Base-by-base conservation (phyloP, 2,329 filamentous ascomycete species). In the Rhynchosporium secalis region DNA sequence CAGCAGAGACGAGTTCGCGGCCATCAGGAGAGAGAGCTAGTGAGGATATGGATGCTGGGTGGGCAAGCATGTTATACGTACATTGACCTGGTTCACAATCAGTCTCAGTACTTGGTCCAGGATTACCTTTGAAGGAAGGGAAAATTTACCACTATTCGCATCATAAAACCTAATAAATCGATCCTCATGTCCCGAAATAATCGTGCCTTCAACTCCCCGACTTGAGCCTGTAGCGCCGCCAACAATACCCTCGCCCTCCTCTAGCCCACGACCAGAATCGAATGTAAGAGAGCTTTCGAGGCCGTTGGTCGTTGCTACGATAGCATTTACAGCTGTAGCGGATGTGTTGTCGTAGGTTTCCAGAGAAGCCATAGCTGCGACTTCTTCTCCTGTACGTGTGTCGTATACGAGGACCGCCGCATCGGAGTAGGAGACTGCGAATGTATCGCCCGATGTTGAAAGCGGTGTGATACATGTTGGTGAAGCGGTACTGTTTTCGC, bases 51-150 rank as follows among this genome's bases (percentile, higher is more conserved):
- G 95, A 89, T 3, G 93, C 90, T 0, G 95, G 92, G 71, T 99
- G 95, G 5, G 95, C 95, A 63, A 98, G 86, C 95, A 99, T 99
- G 72, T 90, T 96, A 78, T 99, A 99, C 67, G 95, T 98, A 78
- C 93, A 97, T 92, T 99, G 95, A 62, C 95, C 95, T 98, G 46
- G 4, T 3, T 46, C 1, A 20, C 13, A 8, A 46, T 46, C n/a
- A 33, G 10, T 5, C n/a, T 63, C 46, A 66, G 62, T 54, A 45
- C 31, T n/a, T 12, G 31, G 31, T 15, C 26, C 36, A 20, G 20
- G 43, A 38, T 26, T 4, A 15, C 1, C 20, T 20, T 36, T 52
- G 41, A 13, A 4, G 26, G 5, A 8, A 33, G 51, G 46, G 26
- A 46, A 40, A 47, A 85, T 91, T 77, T 89, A 98, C 95, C 95